phyloP scores from a whole-genome alignment of 257 asterid species.

The Mentha longifolia region DNA sequence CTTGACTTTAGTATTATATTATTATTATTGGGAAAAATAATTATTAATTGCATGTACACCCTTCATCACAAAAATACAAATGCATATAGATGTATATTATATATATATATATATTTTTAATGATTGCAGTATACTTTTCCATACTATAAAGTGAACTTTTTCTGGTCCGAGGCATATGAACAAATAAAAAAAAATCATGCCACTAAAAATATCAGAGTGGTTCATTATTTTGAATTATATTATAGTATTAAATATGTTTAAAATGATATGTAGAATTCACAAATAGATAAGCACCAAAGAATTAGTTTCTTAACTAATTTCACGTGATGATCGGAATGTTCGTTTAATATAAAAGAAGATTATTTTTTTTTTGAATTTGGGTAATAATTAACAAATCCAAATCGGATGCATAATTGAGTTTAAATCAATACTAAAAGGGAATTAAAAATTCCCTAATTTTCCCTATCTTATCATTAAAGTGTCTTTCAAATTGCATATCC shows the following conservation, averaged over 20 bases:
- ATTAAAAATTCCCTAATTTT: background rate
- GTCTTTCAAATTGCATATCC: conserved; percentile 9
- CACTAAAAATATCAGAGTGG: conserved; percentile 28
- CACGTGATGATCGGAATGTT: background rate
- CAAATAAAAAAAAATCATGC: background rate
- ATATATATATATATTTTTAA: too few species aligned
- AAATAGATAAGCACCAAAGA: conserved; percentile 29
- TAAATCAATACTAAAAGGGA: background rate
- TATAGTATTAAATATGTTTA: background rate
- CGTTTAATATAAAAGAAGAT: background rate
- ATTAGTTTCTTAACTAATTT: background rate
- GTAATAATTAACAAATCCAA: background rate
- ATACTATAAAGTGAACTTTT: conserved; percentile 13
- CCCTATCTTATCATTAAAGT: conserved; percentile 18
- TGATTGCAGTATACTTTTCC: conserved; percentile 32
- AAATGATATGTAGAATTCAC: background rate
- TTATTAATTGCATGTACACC: too few species aligned
- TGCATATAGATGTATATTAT: background rate
- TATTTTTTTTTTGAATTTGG: background rate
- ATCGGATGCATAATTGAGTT: background rate
- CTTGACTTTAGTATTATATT: background rate
- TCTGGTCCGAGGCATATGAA: background rate
- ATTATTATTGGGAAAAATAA: too few species aligned
- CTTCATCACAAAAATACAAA: background rate
- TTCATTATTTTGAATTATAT: conserved; percentile 22